Evolutionary conservation across 768 basidiomycete species (phyloP), one percentile per base, ranked within the genome.

Genomic region (Xerocomus spinulosus): DNA sequence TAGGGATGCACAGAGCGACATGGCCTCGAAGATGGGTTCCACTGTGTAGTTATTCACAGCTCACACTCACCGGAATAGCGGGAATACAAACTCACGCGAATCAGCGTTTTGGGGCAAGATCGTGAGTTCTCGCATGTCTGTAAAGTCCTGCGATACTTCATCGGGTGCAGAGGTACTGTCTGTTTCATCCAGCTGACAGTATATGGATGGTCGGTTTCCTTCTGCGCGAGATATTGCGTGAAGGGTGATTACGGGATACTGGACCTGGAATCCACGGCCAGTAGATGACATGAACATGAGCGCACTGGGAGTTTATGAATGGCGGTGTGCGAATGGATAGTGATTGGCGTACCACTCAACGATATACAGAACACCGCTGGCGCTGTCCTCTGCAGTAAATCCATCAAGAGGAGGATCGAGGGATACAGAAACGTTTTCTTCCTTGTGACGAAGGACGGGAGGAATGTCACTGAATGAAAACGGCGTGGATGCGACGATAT

Each of bases 101-200:
- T 69, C 62, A 3, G 76, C 12, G 32, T 77, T 70, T 54, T 75
- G 68, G 2, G 94, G 88, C 13, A 83, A 71, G 58, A 99, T 85
- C 56, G 67, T 78, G 46, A 99, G 73, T 61, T 97, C 95, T 44
- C 87, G 76, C 81, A 94, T 84, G 8, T 79, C 75, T 34, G 66
- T 73, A 23, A 64, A 66, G 25, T 75, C 67, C 14, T 63, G 57
- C 20, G 56, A 41, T 1, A 67, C 30, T 68, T 70, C 62, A 51
- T 64, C 57, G 71, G 57, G 56, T 69, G 71, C 45, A 61, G 54
- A 61, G 69, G 59, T 28, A 28, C 9, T 43, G 42, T 39, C 69
- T n/a, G 69, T 68, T 42, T 91, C 91, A 57, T 96, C 94, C 10
- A 98, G 78, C 57, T 99, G 96, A 63, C 93, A 96, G 67, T 97